Base-by-base conservation (phyloP, 768 basidiomycete species). In the Rhizopogon rudus region DNA sequence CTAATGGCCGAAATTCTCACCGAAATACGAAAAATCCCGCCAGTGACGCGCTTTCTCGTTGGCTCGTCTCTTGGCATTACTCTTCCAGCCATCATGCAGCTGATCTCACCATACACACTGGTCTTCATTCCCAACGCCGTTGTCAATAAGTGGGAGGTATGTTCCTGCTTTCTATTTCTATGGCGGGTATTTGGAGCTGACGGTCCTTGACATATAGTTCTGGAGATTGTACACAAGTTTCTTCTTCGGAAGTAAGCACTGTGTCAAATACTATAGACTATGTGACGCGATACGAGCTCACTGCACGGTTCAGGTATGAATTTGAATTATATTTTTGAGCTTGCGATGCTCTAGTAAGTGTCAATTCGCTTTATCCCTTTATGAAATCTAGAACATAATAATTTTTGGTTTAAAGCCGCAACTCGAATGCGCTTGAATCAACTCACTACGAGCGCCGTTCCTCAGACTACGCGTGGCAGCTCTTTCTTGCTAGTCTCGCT, bases 11-110 rank as follows among this genome's bases (percentile, higher is more conserved):
- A 74, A 16, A 63, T 84, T 39, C 22, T 78, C 3, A 75, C 80
- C 20, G 87, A 92, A 73, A 69, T 93, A 51, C 81, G 77, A 62
- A 92, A 91, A 73, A 89, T 93, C 1, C 91, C 92, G 0, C 87
- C 87, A 35, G 86, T 94, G 39, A 93, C 92, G 5, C 82, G 92
- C 33, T 82, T 85, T 53, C 67, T 91, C 6, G 77, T 81, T 55
- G 73, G 71, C 20, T 86, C 88, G 1, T 80, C 83, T 2, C 63
- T 89, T 3, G 81, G 71, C 0, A 73, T 91, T 40, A 81, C 90
- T 0, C 20, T 85, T 1, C 79, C 88, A 0, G 72, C 79, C 28
- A 65, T 88, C 57, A 67, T 85, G 60, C 71, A 79, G 12, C 54
- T 89, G 3, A 62, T 91, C 22, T 70, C 78, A 6, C 65, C 72